These are phyloP conservation scores for Malus fusca DNA, from an alignment of 306 rosid genomes.

Conservation along the genomic window DNA sequence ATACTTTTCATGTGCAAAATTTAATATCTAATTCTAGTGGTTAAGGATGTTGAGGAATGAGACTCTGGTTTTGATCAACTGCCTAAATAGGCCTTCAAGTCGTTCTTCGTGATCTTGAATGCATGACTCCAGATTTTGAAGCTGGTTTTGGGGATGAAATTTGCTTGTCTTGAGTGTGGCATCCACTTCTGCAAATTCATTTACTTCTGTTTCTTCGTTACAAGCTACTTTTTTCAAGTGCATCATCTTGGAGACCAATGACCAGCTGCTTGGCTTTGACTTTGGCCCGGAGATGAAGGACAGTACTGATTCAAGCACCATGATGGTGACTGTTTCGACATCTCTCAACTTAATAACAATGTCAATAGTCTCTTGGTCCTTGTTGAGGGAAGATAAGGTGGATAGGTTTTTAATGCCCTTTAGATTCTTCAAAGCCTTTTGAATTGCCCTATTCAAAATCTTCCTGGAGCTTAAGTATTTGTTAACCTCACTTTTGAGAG, in stretches of 20 bases:
- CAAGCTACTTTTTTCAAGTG: neutral
- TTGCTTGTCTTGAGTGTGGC: neutral
- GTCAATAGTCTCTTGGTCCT: neutral
- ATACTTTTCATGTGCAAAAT: too few relatives aligned
- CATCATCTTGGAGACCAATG: conserved; percentile 16
- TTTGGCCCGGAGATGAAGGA: conserved; percentile 24
- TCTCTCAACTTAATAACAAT: conserved; percentile 22
- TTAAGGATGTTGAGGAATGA: too few relatives aligned
- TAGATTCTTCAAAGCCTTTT: conserved; percentile 7
- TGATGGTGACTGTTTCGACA: conserved; percentile 11
- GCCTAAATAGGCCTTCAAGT: too few relatives aligned
- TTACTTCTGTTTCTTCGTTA: neutral
- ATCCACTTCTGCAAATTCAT: conserved; percentile 10
- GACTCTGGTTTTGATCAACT: too few relatives aligned
- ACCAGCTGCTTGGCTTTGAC: conserved; percentile 19
- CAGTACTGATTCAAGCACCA: conserved; percentile 23
- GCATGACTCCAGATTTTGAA: too few relatives aligned
- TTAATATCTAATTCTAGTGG: too few relatives aligned
- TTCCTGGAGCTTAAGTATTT: conserved; percentile 36
- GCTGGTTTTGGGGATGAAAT: too few relatives aligned
- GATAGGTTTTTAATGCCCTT: conserved; percentile 5
- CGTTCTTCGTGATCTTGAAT: too few relatives aligned
- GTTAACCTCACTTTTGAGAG: conserved; percentile 15
- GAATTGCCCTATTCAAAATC: conserved; percentile 21
- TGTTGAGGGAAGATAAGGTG: neutral